Conservation (phyloP, 768 basidiomycete species). For the Leccinum imitatum region DNA sequence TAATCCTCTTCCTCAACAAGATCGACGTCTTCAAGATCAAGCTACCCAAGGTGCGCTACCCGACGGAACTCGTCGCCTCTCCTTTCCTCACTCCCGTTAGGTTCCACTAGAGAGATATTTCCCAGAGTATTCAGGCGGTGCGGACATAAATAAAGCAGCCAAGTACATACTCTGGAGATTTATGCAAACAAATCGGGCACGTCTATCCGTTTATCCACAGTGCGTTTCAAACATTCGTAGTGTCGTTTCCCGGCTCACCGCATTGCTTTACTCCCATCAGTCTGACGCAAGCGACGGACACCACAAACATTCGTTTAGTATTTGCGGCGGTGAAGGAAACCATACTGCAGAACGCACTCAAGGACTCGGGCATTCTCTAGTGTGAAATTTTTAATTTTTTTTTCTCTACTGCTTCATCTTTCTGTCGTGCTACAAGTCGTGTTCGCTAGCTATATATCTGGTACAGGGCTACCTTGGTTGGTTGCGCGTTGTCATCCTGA, state of each 20-base stretch:
- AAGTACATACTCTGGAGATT: constrained; percentile 95
- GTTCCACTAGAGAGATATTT: constrained; percentile 78
- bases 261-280: constrained; percentile 31
- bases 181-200: constrained; percentile 85
- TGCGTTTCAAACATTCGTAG: constrained; percentile 36
- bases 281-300: constrained; percentile 88
- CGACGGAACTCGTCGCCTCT: rapidly evolving
- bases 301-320: constrained; percentile 76
- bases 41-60: constrained; percentile 46
- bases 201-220: constrained; percentile 91
- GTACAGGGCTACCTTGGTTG: constrained; percentile 11
- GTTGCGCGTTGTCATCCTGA: neutral
- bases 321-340: constrained; percentile 92
- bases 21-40: constrained; percentile 79
- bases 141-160: constrained; percentile 91
- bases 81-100: constrained; percentile 30
- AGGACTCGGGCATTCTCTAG: constrained; percentile 81
- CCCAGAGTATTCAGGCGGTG: constrained; percentile 85
- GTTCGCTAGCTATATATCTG: constrained; percentile 27
- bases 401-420: neutral
- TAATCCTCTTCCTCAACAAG: constrained; percentile 71
- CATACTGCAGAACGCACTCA: constrained; percentile 85
- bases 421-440: constrained; percentile 11
- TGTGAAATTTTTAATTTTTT: neutral
- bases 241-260: neutral